phyloP scores from a whole-genome alignment of 768 basidiomycete species.

The Suillus bovinus region DNA sequence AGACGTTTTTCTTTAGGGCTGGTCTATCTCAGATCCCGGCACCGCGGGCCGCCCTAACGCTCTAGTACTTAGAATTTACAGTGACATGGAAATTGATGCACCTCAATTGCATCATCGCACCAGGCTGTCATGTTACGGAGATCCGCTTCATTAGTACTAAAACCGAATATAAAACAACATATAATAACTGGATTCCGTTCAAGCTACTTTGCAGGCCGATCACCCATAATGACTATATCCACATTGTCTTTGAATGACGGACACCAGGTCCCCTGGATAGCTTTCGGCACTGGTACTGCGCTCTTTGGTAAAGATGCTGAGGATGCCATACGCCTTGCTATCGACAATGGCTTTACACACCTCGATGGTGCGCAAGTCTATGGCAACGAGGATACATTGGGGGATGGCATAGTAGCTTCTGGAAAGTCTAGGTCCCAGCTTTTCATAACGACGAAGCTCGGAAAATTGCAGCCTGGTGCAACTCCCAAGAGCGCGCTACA shows the following conservation, averaged over 20 bases:
- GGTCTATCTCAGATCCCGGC: too few species aligned
- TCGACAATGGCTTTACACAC: slow-evolving; percentile 58
- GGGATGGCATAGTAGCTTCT: slow-evolving; percentile 49
- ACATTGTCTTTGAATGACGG: slow-evolving; percentile 57
- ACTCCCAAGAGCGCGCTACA: slow-evolving; percentile 50
- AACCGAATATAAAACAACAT: slow-evolving; percentile 12
- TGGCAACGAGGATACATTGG: slow-evolving; percentile 54
- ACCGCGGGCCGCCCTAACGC: too few species aligned
- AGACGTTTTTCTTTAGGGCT: slow-evolving; percentile 43
- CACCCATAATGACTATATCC: slow-evolving; percentile 26
- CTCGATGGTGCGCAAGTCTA: slow-evolving; percentile 67
- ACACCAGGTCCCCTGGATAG: slow-evolving; percentile 52
- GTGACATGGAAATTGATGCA: too few species aligned
- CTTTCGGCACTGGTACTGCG: slow-evolving; percentile 63
- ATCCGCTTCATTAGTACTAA: slow-evolving; percentile 16
- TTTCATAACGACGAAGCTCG: slow-evolving; percentile 64
- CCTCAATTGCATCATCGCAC: background rate
- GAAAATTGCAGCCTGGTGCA: slow-evolving; percentile 34
- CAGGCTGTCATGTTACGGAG: slow-evolving; percentile 14
- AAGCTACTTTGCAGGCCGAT: slow-evolving; percentile 12
- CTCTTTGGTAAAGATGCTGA: slow-evolving; percentile 46
- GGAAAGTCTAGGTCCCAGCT: slow-evolving; percentile 54
- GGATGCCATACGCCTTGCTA: slow-evolving; percentile 42
- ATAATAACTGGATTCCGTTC: background rate
- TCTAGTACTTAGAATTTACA: too few species aligned